Conservation (phyloP, 2,329 filamentous ascomycete species). For the Colletotrichum kahawae region DNA sequence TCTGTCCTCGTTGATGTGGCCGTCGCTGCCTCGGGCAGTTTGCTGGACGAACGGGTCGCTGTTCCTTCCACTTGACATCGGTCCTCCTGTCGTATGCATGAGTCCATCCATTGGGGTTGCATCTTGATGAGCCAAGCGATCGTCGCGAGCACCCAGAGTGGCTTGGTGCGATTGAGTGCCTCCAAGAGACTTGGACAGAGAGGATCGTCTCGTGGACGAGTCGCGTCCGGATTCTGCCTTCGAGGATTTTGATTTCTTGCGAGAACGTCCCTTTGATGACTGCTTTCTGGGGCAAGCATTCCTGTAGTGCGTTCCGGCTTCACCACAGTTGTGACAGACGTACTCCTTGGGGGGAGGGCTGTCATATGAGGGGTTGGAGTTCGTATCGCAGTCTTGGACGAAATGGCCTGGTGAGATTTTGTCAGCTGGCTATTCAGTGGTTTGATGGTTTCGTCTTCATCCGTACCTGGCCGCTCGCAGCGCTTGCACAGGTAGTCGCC, state of each 20-base stretch:
- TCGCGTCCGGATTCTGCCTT: not conserved
- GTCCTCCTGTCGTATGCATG: not conserved
- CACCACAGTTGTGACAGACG: conserved; percentile 23
- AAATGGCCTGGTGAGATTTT: conserved; percentile 20
- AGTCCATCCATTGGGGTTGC: not conserved
- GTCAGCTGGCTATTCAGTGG: not conserved
- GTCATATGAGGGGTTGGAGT: not conserved
- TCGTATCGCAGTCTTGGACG: conserved; percentile 22
- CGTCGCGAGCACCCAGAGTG: not conserved
- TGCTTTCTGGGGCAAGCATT: conserved; percentile 11
- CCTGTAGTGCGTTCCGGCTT: conserved; percentile 17
- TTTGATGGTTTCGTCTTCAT: not conserved
- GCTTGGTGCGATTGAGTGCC: not conserved
- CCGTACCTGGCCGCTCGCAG: conserved; percentile 7
- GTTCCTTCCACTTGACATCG: not conserved
- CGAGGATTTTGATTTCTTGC: not conserved
- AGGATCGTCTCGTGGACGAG: not conserved
- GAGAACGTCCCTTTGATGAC: not conserved
- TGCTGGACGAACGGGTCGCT: not conserved
- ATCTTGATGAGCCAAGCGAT: not conserved
- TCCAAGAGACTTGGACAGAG: not conserved
- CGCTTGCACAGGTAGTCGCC: conserved; percentile 13
- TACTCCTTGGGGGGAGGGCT: conserved; percentile 10
- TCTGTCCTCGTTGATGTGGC: conserved; percentile 1
- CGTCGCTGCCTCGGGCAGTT: not conserved